Conservation (phyloP, 257 asterid genomes). For the Rhazya stricta region DNA sequence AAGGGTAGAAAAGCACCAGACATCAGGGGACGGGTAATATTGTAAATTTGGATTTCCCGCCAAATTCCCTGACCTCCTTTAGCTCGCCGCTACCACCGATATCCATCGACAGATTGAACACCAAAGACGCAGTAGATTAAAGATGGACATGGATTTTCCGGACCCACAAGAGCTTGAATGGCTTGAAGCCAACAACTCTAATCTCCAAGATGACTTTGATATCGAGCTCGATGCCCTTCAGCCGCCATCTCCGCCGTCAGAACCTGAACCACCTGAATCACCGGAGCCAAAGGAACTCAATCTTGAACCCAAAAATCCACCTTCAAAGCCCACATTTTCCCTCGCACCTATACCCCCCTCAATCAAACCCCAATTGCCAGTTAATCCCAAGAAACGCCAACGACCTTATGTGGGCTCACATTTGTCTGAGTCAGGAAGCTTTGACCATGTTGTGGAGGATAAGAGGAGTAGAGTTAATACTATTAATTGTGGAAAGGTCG, state of each 20-base stretch:
- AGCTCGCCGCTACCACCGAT: background rate
- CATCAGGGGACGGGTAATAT: slow-evolving; percentile 9
- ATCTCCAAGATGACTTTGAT: slow-evolving; percentile 44
- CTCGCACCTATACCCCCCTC: slow-evolving; percentile 51
- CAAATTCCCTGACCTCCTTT: slow-evolving; percentile 14
- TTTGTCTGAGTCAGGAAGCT: background rate
- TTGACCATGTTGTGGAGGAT: slow-evolving; percentile 3
- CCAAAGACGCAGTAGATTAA: slow-evolving; percentile 1
- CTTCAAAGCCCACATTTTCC: slow-evolving; percentile 39
- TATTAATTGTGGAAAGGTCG: slow-evolving; percentile 18
- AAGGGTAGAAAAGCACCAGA: too few species aligned
- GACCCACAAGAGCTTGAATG: slow-evolving; percentile 76
- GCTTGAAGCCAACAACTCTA: slow-evolving; percentile 62
- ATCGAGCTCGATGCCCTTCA: slow-evolving; percentile 38
- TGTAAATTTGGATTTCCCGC: slow-evolving; percentile 36
- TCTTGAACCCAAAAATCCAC: slow-evolving; percentile 14
- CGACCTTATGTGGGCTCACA: slow-evolving; percentile 25
- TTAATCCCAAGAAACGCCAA: slow-evolving; percentile 49
- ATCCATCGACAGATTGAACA: background rate
- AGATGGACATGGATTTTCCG: slow-evolving; percentile 63
- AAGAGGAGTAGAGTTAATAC: slow-evolving; percentile 17
- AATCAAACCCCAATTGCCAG: slow-evolving; percentile 20
- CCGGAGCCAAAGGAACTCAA: background rate
- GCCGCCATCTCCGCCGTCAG: slow-evolving; percentile 46
- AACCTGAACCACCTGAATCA: slow-evolving; percentile 24